Conservation (phyloP, 441 rosid species). For the Euphorbia celastroides region DNA sequence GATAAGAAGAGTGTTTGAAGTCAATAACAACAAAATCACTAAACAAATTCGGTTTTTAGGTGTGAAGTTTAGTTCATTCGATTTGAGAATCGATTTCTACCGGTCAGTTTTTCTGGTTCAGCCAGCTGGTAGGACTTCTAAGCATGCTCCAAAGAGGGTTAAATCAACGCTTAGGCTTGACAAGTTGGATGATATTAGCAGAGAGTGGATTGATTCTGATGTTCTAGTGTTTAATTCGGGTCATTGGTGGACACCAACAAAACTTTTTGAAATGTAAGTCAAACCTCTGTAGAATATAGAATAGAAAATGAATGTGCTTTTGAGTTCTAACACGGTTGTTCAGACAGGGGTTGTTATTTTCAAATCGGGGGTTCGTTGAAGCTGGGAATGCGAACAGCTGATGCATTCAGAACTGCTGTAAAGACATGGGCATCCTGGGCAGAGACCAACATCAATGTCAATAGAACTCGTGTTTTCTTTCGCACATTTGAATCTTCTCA, state of each 20-base stretch:
- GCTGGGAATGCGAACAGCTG: slow-evolving; percentile 57
- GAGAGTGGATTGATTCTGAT: slow-evolving; percentile 69
- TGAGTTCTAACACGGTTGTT: slow-evolving; percentile 32
- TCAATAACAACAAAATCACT: slow-evolving; percentile 50
- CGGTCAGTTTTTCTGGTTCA: slow-evolving; percentile 61
- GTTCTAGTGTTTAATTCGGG: slow-evolving; percentile 65
- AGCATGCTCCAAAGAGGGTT: slow-evolving; percentile 60
- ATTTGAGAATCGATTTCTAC: slow-evolving; percentile 55
- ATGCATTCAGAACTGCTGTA: slow-evolving; percentile 46
- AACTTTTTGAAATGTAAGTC: slow-evolving; percentile 67
- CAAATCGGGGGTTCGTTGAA: slow-evolving; percentile 57
- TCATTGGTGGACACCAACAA: slow-evolving; percentile 70
- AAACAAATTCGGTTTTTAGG: slow-evolving; percentile 52
- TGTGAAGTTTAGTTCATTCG: slow-evolving; percentile 42
- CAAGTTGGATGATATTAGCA: slow-evolving; percentile 53
- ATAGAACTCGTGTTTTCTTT: slow-evolving; percentile 52
- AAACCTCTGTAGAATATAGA: not conserved
- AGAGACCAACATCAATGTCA: slow-evolving; percentile 42
- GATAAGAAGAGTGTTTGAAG: slow-evolving; percentile 57
- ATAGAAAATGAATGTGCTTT: not conserved
- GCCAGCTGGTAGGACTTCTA: slow-evolving; percentile 45
- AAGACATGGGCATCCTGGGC: slow-evolving; percentile 69
- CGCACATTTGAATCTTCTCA: slow-evolving; percentile 86
- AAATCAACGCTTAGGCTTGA: slow-evolving; percentile 49
- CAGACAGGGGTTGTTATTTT: slow-evolving; percentile 79